Percentiles rank a stretch among this genome's conserved stretches.
Conservation (phyloP, 345 rosid species). For the Aurinia saxatilis region DNA sequence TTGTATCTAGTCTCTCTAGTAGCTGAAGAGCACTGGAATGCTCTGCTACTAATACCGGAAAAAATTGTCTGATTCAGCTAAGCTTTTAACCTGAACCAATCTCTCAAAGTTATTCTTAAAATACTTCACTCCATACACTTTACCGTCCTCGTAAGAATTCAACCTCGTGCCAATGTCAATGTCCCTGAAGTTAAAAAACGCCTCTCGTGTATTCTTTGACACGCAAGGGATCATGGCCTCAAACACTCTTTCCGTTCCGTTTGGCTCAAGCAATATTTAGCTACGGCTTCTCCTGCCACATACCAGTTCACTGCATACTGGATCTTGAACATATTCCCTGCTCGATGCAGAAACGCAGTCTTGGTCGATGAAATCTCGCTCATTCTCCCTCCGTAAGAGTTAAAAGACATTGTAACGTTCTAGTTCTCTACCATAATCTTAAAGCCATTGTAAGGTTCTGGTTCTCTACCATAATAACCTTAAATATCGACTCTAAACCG, state of each 20-base stretch:
- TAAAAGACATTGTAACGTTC: too few species aligned
- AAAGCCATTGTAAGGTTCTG: slow-evolving; percentile 32
- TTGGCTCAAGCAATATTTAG: slow-evolving; percentile 16
- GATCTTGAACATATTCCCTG: slow-evolving; percentile 47
- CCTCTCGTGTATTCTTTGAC: slow-evolving; percentile 48
- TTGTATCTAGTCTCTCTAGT: neutral
- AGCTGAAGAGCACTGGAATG: slow-evolving; percentile 35
- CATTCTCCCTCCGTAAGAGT: slow-evolving; percentile 67
- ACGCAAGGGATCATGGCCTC: slow-evolving; percentile 43
- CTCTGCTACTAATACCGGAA: slow-evolving; percentile 50
- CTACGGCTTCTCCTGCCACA: slow-evolving; percentile 24
- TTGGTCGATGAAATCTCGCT: slow-evolving; percentile 32
- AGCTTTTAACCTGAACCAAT: slow-evolving; percentile 36
- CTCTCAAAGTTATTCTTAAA: slow-evolving; percentile 47
- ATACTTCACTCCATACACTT: slow-evolving; percentile 42
- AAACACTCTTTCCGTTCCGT: slow-evolving; percentile 32
- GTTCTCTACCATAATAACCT: slow-evolving; percentile 31
- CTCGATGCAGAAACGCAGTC: slow-evolving; percentile 50
- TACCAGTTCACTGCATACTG: slow-evolving; percentile 44
- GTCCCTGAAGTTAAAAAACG: slow-evolving; percentile 45
- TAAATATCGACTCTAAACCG: slow-evolving; percentile 34
- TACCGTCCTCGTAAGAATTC: slow-evolving; percentile 35
- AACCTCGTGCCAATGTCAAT: slow-evolving; percentile 40
- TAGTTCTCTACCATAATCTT: too few species aligned
- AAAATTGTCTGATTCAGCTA: slow-evolving; percentile 44